Conservation (phyloP, 2,329 filamentous ascomycete species). For the Neopestalotiopsis clavispora region DNA sequence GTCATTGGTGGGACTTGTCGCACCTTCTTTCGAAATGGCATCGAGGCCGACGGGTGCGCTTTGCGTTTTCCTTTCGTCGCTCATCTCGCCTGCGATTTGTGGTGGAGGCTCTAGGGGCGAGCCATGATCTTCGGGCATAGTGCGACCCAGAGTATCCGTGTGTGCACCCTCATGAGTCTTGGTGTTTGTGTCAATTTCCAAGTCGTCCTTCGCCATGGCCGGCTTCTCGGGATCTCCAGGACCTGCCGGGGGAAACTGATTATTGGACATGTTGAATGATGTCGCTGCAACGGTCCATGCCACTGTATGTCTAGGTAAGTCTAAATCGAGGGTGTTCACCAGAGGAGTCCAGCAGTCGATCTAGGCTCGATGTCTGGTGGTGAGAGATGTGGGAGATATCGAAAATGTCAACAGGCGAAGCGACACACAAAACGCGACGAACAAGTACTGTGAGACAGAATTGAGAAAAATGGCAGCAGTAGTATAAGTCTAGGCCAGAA, state of each 20-base stretch:
- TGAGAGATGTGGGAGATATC: not conserved
- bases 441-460: too few species aligned
- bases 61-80: slow-evolving; percentile 14
- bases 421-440: not conserved
- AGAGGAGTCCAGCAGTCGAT: not conserved
- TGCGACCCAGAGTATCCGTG: slow-evolving; percentile 1
- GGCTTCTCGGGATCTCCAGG: not conserved
- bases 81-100: not conserved
- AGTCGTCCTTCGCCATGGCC: not conserved
- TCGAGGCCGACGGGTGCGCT: slow-evolving; percentile 10
- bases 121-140: not conserved
- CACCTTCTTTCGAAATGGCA: not conserved
- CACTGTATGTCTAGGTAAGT: not conserved
- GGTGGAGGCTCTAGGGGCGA: not conserved
- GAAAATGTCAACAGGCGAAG: not conserved
- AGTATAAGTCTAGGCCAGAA: too few species aligned
- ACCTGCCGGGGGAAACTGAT: not conserved
- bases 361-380: not conserved
- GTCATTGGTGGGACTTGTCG: too few species aligned
- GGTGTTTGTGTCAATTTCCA: slow-evolving; percentile 2
- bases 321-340: not conserved
- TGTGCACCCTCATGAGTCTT: not conserved
- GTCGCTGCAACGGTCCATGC: not conserved
- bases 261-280: slow-evolving; percentile 9
- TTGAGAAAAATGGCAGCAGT: too few species aligned